Percentiles rank a stretch among this genome's conserved stretches.
Evolutionary conservation across 2,329 filamentous ascomycete genomes (phyloP).

Genomic region (Pseudogymnoascus sp.): DNA sequence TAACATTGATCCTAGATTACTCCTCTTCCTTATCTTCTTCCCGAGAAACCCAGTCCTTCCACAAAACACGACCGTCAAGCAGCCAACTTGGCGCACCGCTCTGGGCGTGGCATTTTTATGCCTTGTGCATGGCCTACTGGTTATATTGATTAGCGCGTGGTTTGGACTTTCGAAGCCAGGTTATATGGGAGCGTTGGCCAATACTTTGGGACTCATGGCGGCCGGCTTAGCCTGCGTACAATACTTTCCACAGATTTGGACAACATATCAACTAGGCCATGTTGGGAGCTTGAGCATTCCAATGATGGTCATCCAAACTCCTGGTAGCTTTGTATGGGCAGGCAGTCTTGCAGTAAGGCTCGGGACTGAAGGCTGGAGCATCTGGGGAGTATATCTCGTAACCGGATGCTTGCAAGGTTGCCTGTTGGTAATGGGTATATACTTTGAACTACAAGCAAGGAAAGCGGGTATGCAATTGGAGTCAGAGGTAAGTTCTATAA

Average conservation of each 20-base stretch:
- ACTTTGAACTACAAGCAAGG: constrained; percentile 52
- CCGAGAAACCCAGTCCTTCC: constrained; percentile 49
- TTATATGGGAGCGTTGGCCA: constrained; percentile 71
- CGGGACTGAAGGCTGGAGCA: constrained; percentile 82
- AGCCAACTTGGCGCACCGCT: constrained; percentile 70
- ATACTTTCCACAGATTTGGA: constrained; percentile 92
- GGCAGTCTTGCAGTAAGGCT: constrained; percentile 73
- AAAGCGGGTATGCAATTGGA: background rate
- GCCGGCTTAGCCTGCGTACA: constrained; percentile 76
- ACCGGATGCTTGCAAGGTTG: constrained; percentile 80
- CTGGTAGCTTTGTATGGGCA: constrained; percentile 84
- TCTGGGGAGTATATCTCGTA: constrained; percentile 85
- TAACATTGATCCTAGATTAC: constrained; percentile 49
- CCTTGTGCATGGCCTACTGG: constrained; percentile 65
- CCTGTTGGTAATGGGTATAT: constrained; percentile 71
- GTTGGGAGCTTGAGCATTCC: constrained; percentile 88
- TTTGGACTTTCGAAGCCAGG: constrained; percentile 57
- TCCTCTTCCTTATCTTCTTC: constrained; percentile 94
- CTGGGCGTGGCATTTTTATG: constrained; percentile 66
- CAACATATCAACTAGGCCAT: constrained; percentile 76
- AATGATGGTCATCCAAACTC: constrained; percentile 98
- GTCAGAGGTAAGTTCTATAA: background rate
- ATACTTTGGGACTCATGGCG: constrained; percentile 72
- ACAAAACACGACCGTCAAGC: constrained; percentile 32
- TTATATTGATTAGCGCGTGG: constrained; percentile 60